These are phyloP conservation scores for Tolypocladium nubicola DNA, from an alignment of 2,329 filamentous ascomycete species.

Conservation along the genomic window DNA sequence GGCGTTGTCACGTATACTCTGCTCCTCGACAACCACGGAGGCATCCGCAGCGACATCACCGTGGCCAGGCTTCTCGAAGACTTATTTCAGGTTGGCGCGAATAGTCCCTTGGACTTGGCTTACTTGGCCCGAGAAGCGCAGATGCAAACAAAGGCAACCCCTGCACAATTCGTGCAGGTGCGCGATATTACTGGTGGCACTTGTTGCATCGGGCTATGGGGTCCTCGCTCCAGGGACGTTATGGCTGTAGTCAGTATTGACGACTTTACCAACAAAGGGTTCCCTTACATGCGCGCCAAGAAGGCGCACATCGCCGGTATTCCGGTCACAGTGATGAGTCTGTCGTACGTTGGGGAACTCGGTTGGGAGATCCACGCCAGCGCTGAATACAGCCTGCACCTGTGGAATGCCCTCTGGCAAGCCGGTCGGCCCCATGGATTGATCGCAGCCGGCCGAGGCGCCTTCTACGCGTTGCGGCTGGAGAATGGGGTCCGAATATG, in stretches of 20 bases:
- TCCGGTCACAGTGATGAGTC: slow-evolving; percentile 42
- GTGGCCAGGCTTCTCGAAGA: slow-evolving; percentile 39
- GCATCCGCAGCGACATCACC: slow-evolving; percentile 46
- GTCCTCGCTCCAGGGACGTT: slow-evolving; percentile 42
- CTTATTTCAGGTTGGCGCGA: slow-evolving; percentile 45
- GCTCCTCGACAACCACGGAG: slow-evolving; percentile 40
- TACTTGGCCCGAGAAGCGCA: slow-evolving; percentile 45
- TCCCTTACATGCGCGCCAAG: slow-evolving; percentile 41
- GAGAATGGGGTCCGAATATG: slow-evolving; percentile 49
- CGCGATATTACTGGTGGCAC: slow-evolving; percentile 49
- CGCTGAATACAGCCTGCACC: slow-evolving; percentile 43
- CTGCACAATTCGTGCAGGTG: slow-evolving; percentile 36
- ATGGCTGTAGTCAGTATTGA: slow-evolving; percentile 32
- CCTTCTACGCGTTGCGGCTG: slow-evolving; percentile 47
- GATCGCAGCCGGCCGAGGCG: slow-evolving; percentile 45
- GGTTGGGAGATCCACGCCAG: slow-evolving; percentile 54
- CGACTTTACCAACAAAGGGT: slow-evolving; percentile 31
- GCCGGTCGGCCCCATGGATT: slow-evolving; percentile 44
- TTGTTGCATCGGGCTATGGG: slow-evolving; percentile 53
- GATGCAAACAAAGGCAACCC: slow-evolving; percentile 27
- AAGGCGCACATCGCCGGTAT: slow-evolving; percentile 39
- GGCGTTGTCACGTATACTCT: slow-evolving; percentile 46
- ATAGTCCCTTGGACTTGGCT: slow-evolving; percentile 40
- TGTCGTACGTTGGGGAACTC: slow-evolving; percentile 50
- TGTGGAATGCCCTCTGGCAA: slow-evolving; percentile 49